A percentile compares a stretch with the other conserved stretches of the same genome.
Evolutionary conservation across 2,329 filamentous ascomycete species (phyloP).

Genomic region (Ascochyta pisi): DNA sequence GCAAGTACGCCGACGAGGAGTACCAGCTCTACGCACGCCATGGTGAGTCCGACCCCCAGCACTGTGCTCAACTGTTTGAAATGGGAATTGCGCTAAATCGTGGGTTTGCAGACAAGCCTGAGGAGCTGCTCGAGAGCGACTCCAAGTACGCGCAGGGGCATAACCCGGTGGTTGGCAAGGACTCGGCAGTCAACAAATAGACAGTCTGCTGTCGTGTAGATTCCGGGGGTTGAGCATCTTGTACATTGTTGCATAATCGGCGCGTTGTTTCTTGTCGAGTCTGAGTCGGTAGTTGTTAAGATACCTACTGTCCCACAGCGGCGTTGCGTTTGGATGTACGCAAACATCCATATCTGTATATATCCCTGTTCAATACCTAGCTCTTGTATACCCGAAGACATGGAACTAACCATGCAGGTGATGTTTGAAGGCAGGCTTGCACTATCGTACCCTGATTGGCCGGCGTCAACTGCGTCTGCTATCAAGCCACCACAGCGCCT

Average conservation of each 20-base stretch:
- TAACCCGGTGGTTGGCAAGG: constrained; percentile 54
- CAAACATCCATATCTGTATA: constrained; percentile 5
- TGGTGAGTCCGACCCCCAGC: constrained; percentile 47
- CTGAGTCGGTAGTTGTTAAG: constrained; percentile 9
- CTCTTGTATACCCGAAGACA: neutral
- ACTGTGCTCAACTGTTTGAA: constrained; percentile 30
- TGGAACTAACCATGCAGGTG: no score
- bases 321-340: constrained; percentile 4
- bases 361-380: constrained; percentile 7
- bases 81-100: constrained; percentile 34
- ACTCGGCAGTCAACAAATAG: constrained; percentile 60
- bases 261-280: constrained; percentile 13
- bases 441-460: neutral
- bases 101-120: constrained; percentile 56
- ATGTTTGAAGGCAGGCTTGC: neutral
- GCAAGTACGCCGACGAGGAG: constrained; percentile 56
- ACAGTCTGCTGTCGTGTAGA: neutral
- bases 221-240: constrained; percentile 6
- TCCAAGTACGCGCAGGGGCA: constrained; percentile 53
- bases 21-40: constrained; percentile 58
- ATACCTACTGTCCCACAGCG: constrained; percentile 7
- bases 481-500: constrained; percentile 3
- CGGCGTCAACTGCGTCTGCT: constrained; percentile 8
- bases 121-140: constrained; percentile 60
- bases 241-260: constrained; percentile 20